Evolutionary conservation across 2,329 filamentous ascomycete genomes (phyloP).

Genomic region (Venturia nashicola): DNA sequence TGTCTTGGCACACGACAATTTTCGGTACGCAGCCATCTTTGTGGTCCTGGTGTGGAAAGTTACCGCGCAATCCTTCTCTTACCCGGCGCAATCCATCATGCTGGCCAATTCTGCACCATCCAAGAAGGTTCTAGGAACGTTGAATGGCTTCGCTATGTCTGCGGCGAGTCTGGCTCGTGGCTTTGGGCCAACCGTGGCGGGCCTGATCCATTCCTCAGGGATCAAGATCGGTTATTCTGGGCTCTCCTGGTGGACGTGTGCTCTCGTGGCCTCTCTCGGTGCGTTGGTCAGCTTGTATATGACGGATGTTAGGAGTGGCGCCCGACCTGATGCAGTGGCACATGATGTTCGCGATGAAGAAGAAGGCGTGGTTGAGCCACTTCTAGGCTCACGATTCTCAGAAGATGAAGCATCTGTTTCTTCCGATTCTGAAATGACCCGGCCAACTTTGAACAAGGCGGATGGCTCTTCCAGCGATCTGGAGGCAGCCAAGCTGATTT

Average conservation of each 20-base stretch:
- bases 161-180: slow-evolving; percentile 81
- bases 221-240: slow-evolving; percentile 72
- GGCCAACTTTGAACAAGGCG: neutral
- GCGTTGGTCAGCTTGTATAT: slow-evolving; percentile 66
- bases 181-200: slow-evolving; percentile 79
- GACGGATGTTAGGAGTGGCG: slow-evolving; percentile 44
- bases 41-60: slow-evolving; percentile 79
- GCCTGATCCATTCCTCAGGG: slow-evolving; percentile 70
- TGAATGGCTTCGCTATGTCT: slow-evolving; percentile 87
- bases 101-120: slow-evolving; percentile 80
- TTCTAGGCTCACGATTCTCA: slow-evolving; percentile 5
- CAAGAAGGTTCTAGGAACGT: slow-evolving; percentile 71
- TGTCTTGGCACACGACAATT: slow-evolving; percentile 60
- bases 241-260: slow-evolving; percentile 87
- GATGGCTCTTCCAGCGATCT: neutral
- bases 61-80: slow-evolving; percentile 80
- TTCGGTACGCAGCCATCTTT: slow-evolving; percentile 67
- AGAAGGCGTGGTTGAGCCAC: slow-evolving; percentile 18
- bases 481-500: neutral
- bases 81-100: slow-evolving; percentile 81
- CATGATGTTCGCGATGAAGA: slow-evolving; percentile 22
- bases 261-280: slow-evolving; percentile 61
- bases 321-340: slow-evolving; percentile 23
- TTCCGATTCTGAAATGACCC: neutral
- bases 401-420: neutral